phyloP scores from a whole-genome alignment of 352 stramenopile genomes.

The Plasmopara muralis region DNA sequence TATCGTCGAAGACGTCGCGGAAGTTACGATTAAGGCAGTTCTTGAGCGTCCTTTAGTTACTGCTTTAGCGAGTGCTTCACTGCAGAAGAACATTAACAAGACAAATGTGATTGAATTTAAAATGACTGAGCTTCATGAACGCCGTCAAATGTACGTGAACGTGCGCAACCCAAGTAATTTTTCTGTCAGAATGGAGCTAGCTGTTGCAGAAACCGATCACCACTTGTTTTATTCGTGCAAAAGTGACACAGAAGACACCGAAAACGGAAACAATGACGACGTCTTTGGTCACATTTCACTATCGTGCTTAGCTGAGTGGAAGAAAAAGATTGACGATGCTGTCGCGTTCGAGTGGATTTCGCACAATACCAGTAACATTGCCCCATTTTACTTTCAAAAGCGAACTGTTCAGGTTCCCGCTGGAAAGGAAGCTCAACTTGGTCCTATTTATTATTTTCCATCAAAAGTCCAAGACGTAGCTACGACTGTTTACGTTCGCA shows the following conservation, averaged over 20 bases:
- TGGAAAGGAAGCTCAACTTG: slow-evolving; percentile 25
- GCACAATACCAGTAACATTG: slow-evolving; percentile 9
- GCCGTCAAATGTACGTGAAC: slow-evolving; percentile 20
- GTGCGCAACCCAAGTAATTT: slow-evolving; percentile 48
- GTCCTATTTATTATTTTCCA: slow-evolving; percentile 61
- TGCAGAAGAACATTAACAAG: slow-evolving; percentile 1
- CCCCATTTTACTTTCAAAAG: slow-evolving; percentile 34
- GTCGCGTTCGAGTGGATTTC: slow-evolving; percentile 3
- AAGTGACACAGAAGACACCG: slow-evolving; percentile 9
- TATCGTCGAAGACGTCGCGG: slow-evolving; percentile 26
- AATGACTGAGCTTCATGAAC: slow-evolving; percentile 34
- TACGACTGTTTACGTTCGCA: slow-evolving; percentile 44
- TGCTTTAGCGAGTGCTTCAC: background rate
- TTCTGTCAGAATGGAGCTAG: slow-evolving; percentile 42
- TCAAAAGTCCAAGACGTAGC: slow-evolving; percentile 27
- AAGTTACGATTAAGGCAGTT: slow-evolving; percentile 27
- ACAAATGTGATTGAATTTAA: slow-evolving; percentile 21
- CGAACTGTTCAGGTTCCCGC: slow-evolving; percentile 21
- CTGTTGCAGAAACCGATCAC: slow-evolving; percentile 27
- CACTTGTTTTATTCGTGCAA: slow-evolving; percentile 45
- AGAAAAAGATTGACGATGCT: slow-evolving; percentile 10
- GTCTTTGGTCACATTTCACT: slow-evolving; percentile 10
- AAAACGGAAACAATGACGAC: background rate
- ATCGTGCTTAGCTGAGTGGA: slow-evolving; percentile 39
- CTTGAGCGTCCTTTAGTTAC: slow-evolving; percentile 32